Base-by-base conservation (phyloP, 208 protist genomes). In the Wallacemonas rigidus region DNA sequence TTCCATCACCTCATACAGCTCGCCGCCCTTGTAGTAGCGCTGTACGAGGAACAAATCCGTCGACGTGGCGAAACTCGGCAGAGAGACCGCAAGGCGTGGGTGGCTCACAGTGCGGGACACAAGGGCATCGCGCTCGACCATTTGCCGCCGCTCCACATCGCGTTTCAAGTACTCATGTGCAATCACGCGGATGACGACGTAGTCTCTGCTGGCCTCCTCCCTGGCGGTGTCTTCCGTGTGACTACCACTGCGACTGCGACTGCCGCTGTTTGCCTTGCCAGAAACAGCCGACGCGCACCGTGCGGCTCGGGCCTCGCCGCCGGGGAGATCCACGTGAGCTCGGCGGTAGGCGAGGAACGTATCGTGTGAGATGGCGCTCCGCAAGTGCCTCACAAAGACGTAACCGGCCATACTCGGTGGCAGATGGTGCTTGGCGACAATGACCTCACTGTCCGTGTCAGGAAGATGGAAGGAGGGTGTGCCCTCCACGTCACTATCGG, bases 21-120 rank as follows among this genome's bases (percentile, higher is more conserved):
- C 86, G 0, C 88, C 90, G 17, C 81, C 84, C 8, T 72, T 54
- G 74, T 83, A 93, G 61, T 80, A 84, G 57, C 73, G 69, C 72
- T 93, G 80, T 17, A 88, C 77, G 11, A 86, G 9, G 60, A 88
- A 90, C 26, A 93, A 60, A 51, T 93, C 88, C 2, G 80, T 80
- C n/a, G 68, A 60, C 1, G 86, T 85, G 15, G 77, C 64, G 67
- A 95, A 93, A 2, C 80, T 54, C 2, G 65, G 14, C n/a, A 78
- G 43, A 7, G 75, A 58, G 9, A 76, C 45, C 1, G 85, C 75
- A 14, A 92, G 75, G 64, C 88, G 67, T 2, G 84, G 79, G 67
- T 95, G 90, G 8, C 38, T n/a, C 1, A 68, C 75, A 6, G 73
- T 63, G 44, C 86, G 71, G 11, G 54, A 36, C 0, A 85, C 72